These are phyloP conservation scores for Podospora bellae-mahoneyi DNA, from an alignment of 495 filamentous ascomycete genomes.

Conservation along the genomic window DNA sequence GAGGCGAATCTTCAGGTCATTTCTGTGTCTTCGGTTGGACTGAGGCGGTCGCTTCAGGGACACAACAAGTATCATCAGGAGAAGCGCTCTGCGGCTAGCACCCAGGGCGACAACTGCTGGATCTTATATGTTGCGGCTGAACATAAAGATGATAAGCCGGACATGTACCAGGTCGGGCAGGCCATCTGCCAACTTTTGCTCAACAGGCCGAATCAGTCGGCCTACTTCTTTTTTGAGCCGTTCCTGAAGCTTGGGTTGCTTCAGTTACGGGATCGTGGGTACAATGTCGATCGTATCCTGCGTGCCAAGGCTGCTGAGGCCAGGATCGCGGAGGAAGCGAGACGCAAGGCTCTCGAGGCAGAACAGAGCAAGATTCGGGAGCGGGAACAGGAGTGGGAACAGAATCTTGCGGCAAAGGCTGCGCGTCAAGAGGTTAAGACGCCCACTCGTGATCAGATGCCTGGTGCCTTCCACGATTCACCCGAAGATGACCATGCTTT, in stretches of 20 bases:
- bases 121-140: slow-evolving; percentile 52
- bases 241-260: slow-evolving; percentile 74
- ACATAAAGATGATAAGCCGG: slow-evolving; percentile 53
- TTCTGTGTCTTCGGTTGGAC: slow-evolving; percentile 67
- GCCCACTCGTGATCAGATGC: slow-evolving; percentile 26
- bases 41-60: slow-evolving; percentile 68
- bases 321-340: slow-evolving; percentile 75
- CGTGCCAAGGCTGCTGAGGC: slow-evolving; percentile 79
- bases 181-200: slow-evolving; percentile 76
- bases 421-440: slow-evolving; percentile 30
- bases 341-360: slow-evolving; percentile 71
- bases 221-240: slow-evolving; percentile 80
- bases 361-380: slow-evolving; percentile 65
- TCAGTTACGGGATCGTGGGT: slow-evolving; percentile 75
- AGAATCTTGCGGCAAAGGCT: slow-evolving; percentile 28
- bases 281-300: slow-evolving; percentile 92
- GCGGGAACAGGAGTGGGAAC: slow-evolving; percentile 53
- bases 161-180: slow-evolving; percentile 85
- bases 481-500: slow-evolving; percentile 42
- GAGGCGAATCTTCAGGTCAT: slow-evolving; percentile 80
- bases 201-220: slow-evolving; percentile 77
- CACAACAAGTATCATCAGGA: slow-evolving; percentile 63
- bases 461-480: slow-evolving; percentile 57
- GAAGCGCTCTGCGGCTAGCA: slow-evolving; percentile 61
- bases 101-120: slow-evolving; percentile 31